Evolutionary conservation across 148 eudicot genomes (phyloP), one percentile per base, ranked within the genome.

Genomic region (Chenopodium formosanum): DNA sequence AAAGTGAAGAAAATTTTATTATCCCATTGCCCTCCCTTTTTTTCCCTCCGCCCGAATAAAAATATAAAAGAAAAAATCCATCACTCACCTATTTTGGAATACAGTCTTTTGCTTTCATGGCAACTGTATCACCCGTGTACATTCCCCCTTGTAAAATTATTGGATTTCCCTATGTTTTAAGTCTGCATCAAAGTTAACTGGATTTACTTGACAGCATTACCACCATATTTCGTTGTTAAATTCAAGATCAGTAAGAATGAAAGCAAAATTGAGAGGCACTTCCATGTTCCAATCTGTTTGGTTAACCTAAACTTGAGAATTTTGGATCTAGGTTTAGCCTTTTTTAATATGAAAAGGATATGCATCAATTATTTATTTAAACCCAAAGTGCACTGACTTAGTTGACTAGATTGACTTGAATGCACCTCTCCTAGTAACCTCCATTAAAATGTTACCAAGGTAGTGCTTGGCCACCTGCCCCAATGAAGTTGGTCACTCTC

Each of bases 381-480:
- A 71, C 22, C 20, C 11, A 40, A 71, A 37, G n/a, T 71, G 25
- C 52, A 68, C 72, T 32, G 19, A 31, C 40, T 14, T 32, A 69
- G 8, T 13, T 70, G 25, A 9, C 50, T 19, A 34, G 23, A 70
- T 7, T 70, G 74, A 40, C 50, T 11, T 70, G 74, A 70, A 16
- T 37, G 48, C 12, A 70, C 10, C 23, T 37, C n/a, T 22, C 22
- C 9, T 23, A 40, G 23, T 9, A 1, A 40, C 44, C 29, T 20
- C 27, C 75, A 72, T 72, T 22, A 11, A 72, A 72, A 34, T 29
- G 81, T 22, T 50, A 56, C 63, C 29, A 23, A 58, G 77, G 56
- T 76, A 50, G 63, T 80, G 37, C 12, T 73, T 17, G 14, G 14
- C 37, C 20, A 71, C 50, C 47, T 67, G 70, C 16, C 69, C 66